Conservation (phyloP, 352 stramenopile species). For the Aphanomyces stellatus region DNA sequence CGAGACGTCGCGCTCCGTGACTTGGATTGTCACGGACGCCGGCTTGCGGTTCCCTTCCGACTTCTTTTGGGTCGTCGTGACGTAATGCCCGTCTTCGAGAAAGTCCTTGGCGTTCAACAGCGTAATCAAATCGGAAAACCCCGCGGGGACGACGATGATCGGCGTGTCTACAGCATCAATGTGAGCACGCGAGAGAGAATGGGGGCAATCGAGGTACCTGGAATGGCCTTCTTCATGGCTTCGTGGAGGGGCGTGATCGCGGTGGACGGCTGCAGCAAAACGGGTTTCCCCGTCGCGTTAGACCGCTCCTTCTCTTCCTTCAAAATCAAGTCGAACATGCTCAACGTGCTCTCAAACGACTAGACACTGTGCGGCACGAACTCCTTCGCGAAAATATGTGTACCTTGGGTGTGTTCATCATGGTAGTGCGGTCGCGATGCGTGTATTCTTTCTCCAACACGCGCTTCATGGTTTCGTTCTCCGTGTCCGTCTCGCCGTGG, state of each 20-base stretch:
- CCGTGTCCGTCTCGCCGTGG: slow-evolving; percentile 15
- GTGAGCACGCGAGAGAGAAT: background rate
- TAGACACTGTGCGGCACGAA: background rate
- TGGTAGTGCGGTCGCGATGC: slow-evolving; percentile 52
- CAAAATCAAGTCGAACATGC: slow-evolving; percentile 70
- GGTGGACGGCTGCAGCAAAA: slow-evolving; percentile 39
- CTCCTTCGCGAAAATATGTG: background rate
- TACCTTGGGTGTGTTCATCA: slow-evolving; percentile 66
- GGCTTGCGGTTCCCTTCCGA: slow-evolving; percentile 66
- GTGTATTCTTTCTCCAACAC: slow-evolving; percentile 60
- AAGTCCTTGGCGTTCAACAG: slow-evolving; percentile 88
- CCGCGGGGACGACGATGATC: slow-evolving; percentile 88
- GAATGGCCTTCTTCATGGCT: slow-evolving; percentile 69
- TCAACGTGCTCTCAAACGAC: slow-evolving; percentile 75
- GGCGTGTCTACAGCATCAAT: slow-evolving; percentile 40
- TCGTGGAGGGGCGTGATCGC: slow-evolving; percentile 54
- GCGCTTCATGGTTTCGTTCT: slow-evolving; percentile 46
- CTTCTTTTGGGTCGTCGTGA: slow-evolving; percentile 83
- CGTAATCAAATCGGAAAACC: slow-evolving; percentile 80
- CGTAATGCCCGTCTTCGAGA: slow-evolving; percentile 71
- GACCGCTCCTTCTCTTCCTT: slow-evolving; percentile 83
- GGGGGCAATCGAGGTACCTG: slow-evolving; percentile 27
- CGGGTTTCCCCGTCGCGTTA: slow-evolving; percentile 68
- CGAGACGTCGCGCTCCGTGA: slow-evolving; percentile 68
- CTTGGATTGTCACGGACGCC: slow-evolving; percentile 70